Percentiles rank a stretch among this genome's conserved stretches.
Evolutionary conservation across 306 rosid genomes (phyloP).

Genomic region (Rosa lucieae): DNA sequence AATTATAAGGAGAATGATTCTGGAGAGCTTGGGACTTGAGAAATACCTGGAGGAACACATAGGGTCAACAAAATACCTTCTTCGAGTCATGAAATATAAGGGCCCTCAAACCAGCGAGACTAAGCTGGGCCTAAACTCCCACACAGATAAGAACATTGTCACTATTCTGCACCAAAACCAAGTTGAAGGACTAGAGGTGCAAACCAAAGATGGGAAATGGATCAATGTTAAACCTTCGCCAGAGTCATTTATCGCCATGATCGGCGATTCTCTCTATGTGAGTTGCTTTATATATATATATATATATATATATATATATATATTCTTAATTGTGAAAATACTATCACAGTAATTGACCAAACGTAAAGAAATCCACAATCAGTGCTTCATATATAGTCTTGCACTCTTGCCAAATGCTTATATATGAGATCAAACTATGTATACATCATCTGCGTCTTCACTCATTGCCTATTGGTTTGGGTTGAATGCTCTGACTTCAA

Average conservation of each 20-base stretch:
- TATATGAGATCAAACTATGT: too few species aligned
- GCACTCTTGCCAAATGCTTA: too few species aligned
- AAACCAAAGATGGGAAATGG: slow-evolving; percentile 77
- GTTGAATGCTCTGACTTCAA: too few species aligned
- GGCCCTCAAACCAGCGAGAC: slow-evolving; percentile 54
- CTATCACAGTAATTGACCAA: background rate
- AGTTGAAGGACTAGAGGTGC: slow-evolving; percentile 63
- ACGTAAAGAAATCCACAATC: too few species aligned
- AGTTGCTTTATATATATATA: slow-evolving; percentile 10
- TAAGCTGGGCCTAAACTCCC: slow-evolving; percentile 50
- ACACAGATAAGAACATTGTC: slow-evolving; percentile 64
- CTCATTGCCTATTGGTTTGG: too few species aligned
- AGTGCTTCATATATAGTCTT: background rate
- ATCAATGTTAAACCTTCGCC: slow-evolving; percentile 53
- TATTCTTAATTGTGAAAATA: background rate
- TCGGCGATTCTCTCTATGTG: slow-evolving; percentile 65
- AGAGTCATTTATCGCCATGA: slow-evolving; percentile 49
- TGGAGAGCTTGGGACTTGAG: slow-evolving; percentile 67
- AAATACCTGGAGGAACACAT: slow-evolving; percentile 72
- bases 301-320: background rate
- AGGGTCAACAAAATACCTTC: slow-evolving; percentile 62
- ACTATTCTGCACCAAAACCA: slow-evolving; percentile 66
- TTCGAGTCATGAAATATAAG: slow-evolving; percentile 64
- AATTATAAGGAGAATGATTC: slow-evolving; percentile 61
- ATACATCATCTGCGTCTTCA: too few species aligned